phyloP scores from a whole-genome alignment of 768 basidiomycete species.

The Lactifluus rugatus region DNA sequence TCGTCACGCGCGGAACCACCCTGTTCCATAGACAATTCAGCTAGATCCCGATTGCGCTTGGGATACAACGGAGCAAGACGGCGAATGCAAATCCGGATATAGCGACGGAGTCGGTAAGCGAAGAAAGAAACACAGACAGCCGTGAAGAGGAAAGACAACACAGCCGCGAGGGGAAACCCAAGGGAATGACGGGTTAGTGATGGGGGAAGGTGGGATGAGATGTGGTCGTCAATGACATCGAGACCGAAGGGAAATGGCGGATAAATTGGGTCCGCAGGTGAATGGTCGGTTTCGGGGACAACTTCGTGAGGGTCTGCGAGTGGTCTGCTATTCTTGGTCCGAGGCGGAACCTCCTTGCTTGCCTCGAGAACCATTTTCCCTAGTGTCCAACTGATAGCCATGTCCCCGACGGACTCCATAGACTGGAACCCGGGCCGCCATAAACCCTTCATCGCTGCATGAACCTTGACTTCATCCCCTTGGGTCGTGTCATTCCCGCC shows the following conservation, averaged over 20 bases:
- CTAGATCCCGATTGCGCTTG: constrained; percentile 23
- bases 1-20: constrained; percentile 18
- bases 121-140: constrained; percentile 36
- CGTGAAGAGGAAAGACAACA: constrained; percentile 44
- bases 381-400: constrained; percentile 95
- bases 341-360: constrained; percentile 66
- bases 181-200: constrained; percentile 54
- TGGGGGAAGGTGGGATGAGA: constrained; percentile 58
- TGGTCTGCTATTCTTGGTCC: constrained; percentile 39
- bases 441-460: constrained; percentile 78
- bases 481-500: constrained; percentile 68
- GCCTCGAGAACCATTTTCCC: constrained; percentile 99
- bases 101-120: constrained; percentile 49
- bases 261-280: constrained; percentile 54
- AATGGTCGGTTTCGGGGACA: constrained; percentile 34
- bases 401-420: constrained; percentile 82
- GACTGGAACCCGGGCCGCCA: constrained; percentile 84
- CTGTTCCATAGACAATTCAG: constrained; percentile 27
- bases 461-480: constrained; percentile 58
- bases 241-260: constrained; percentile 48
- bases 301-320: constrained; percentile 48
- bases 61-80: constrained; percentile 7
- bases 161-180: constrained; percentile 61
- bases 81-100: constrained; percentile 36
- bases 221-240: constrained; percentile 49